A percentile compares a stretch with the other conserved stretches of the same genome.
These are phyloP conservation scores for Quillaja saponaria DNA, from an alignment of 306 rosid species.

Conservation along the genomic window DNA sequence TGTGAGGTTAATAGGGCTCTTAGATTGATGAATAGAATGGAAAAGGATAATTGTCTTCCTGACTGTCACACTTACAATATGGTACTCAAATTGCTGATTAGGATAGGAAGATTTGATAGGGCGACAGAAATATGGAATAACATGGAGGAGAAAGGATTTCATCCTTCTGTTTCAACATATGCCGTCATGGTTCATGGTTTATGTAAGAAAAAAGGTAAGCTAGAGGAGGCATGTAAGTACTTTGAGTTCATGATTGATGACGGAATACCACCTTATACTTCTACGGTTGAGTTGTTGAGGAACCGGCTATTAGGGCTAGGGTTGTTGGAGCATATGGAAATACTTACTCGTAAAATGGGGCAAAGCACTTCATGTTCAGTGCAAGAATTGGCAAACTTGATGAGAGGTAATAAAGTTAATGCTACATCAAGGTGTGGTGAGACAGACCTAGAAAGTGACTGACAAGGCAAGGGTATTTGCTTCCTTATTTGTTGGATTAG, in stretches of 20 bases:
- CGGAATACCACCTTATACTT: slow-evolving; percentile 80
- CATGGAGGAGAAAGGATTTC: slow-evolving; percentile 53
- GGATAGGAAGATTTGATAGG: slow-evolving; percentile 79
- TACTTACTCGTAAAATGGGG: slow-evolving; percentile 69
- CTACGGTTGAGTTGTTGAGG: slow-evolving; percentile 67
- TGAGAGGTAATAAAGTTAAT: slow-evolving; percentile 46
- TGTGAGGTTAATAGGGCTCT: slow-evolving; percentile 73
- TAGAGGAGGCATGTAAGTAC: slow-evolving; percentile 83
- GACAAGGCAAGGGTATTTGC: slow-evolving; percentile 21
- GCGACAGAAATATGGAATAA: slow-evolving; percentile 75
- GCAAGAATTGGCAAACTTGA: slow-evolving; percentile 56
- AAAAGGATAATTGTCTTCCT: slow-evolving; percentile 53
- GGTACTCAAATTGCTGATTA: slow-evolving; percentile 72
- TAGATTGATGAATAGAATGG: slow-evolving; percentile 66
- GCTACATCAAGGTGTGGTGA: slow-evolving; percentile 36
- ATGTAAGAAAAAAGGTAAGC: slow-evolving; percentile 70
- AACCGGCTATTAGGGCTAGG: slow-evolving; percentile 64
- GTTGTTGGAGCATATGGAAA: slow-evolving; percentile 52
- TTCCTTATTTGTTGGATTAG: slow-evolving; percentile 1
- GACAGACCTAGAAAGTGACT: slow-evolving; percentile 57
- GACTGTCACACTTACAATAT: slow-evolving; percentile 75
- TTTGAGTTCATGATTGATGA: slow-evolving; percentile 86
- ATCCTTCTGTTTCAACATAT: slow-evolving; percentile 80
- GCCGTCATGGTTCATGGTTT: slow-evolving; percentile 84
- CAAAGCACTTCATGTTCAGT: slow-evolving; percentile 65